Evolutionary conservation across 2,329 filamentous ascomycete genomes (phyloP), one percentile per base, ranked within the genome.

Genomic region (Sarocladium strictum): DNA sequence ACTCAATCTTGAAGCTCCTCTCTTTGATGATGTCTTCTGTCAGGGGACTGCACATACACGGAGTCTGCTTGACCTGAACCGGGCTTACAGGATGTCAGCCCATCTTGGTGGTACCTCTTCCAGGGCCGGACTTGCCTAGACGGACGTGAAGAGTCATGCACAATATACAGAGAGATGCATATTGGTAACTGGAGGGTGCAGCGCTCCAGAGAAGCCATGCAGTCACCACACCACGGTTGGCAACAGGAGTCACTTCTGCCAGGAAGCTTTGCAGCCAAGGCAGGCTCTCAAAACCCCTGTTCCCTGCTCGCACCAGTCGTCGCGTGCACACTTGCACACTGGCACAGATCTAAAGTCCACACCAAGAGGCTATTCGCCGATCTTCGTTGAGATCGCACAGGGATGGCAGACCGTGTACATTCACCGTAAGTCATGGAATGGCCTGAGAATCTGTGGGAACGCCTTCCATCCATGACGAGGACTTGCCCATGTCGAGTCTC

Each of bases 371-470:
- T 3, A 23, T 29, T n/a, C 10, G 14, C 27, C 47, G 47, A 51
- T 51, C 47, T 51, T 12, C 21, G 4, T 51, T 33, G 12, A 21
- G 47, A 51, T 51, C 47, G 47, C 4, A 23, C 47, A 51, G 29
- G 47, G 29, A 51, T 51, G 27, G 23, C 12, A 6, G 27, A 9
- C 17, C 23, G 26, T 51, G 47, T 29, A 51, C 47, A 51, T 51
- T 51, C 11, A 51, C 29, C 47, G 29, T 12, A 33, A 51, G 29
- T 51, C 47, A 51, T 51, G 26, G 26, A 29, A 35, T 33, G 24
- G 10, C n/a, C 21, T 11, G n/a, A 35, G 47, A 17, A 29, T 51
- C 43, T 23, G 23, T 47, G 43, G 15, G 24, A 23, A 24, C 5
- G n/a, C 43, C 43, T 47, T 5, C 5, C 12, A 19, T 38, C 12